Percentiles rank a stretch among this genome's conserved stretches.
These are phyloP conservation scores for Didymosphaeria variabile DNA, from an alignment of 2,329 filamentous ascomycete species.

Conservation along the genomic window DNA sequence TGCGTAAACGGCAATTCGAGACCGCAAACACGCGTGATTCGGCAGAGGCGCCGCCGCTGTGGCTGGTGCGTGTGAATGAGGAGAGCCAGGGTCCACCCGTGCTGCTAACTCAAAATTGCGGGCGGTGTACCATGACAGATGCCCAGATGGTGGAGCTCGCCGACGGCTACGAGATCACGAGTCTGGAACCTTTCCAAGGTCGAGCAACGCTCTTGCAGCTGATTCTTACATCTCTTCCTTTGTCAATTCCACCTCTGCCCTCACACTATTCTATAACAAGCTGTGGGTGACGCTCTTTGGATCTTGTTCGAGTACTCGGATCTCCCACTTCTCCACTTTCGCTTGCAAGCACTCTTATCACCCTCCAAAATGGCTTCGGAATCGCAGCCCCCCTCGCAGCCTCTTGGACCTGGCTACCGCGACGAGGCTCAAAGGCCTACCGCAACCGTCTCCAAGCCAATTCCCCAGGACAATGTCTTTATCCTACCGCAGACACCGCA, in stretches of 20 bases:
- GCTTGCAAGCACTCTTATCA: conserved; percentile 11
- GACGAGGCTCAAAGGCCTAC: conserved; percentile 80
- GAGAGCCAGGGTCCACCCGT: conserved; percentile 17
- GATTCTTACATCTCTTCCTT: conserved; percentile 26
- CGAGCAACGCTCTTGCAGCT: conserved; percentile 29
- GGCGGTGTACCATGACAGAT: conserved; percentile 29
- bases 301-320: not conserved
- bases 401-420: conserved; percentile 82
- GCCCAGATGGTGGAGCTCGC: conserved; percentile 37
- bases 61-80: conserved; percentile 22
- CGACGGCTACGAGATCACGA: conserved; percentile 41
- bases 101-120: conserved; percentile 31
- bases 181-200: conserved; percentile 36
- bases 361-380: conserved; percentile 36
- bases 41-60: conserved; percentile 9
- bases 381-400: conserved; percentile 59
- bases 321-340: conserved; percentile 8
- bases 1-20: conserved; percentile 4
- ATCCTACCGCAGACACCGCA: conserved; percentile 93
- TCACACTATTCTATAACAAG: not conserved
- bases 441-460: conserved; percentile 85
- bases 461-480: conserved; percentile 86
- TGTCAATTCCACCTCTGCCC: conserved; percentile 24
- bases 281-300: not conserved
- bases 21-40: conserved; percentile 7